Percentiles rank a stretch among this genome's conserved stretches.
Evolutionary conservation across 257 asterid genomes (phyloP).

Genomic region (Prunella vulgaris): DNA sequence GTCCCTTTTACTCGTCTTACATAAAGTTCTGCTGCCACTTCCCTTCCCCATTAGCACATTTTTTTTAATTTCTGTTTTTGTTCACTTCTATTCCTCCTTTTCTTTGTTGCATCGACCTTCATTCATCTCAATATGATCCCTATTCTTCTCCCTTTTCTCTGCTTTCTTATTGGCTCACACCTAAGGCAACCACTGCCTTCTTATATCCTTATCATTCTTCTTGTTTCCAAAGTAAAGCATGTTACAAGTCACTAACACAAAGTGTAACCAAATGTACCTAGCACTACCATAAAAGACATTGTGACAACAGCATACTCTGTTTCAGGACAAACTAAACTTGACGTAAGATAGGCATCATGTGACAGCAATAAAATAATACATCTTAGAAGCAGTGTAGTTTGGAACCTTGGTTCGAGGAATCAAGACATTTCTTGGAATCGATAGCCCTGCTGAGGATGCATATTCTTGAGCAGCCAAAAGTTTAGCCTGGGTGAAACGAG

Average conservation of each 20-base stretch:
- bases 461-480: slow-evolving; percentile 96
- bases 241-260: neutral
- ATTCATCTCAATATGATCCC: neutral
- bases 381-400: slow-evolving; percentile 12
- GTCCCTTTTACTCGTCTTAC: neutral
- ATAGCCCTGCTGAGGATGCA: slow-evolving; percentile 74
- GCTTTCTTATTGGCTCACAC: neutral
- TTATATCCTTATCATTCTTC: neutral
- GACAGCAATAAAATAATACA: neutral
- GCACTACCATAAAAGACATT: neutral
- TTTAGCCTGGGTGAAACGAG: slow-evolving; percentile 93
- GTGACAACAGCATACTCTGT: neutral
- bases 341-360: neutral
- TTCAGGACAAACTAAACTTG: slow-evolving; percentile 15
- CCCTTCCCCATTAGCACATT: neutral
- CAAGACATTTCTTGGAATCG: slow-evolving; percentile 82
- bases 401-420: slow-evolving; percentile 98
- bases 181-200: neutral
- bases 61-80: neutral
- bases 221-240: neutral
- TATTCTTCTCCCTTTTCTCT: neutral
- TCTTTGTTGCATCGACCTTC: neutral
- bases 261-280: neutral
- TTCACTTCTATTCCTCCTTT: neutral
- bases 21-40: neutral